phyloP scores from a whole-genome alignment of 108 stramenopile genomes.

The Cyclotella cryptica region DNA sequence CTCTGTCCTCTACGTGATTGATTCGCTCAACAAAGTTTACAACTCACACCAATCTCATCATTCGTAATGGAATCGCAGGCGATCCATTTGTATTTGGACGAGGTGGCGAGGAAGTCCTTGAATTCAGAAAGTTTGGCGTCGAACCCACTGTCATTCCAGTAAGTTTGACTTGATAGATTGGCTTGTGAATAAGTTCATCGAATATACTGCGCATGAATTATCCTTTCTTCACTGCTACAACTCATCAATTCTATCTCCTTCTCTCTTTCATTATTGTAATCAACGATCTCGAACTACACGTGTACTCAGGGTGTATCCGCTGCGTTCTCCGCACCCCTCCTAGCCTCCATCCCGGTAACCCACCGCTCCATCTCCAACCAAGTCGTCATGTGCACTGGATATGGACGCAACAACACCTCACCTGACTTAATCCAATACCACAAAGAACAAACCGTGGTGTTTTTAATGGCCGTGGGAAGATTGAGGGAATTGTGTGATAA shows the following conservation, averaged over 20 bases:
- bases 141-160: constrained; percentile 82
- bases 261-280: background rate
- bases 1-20: background rate
- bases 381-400: constrained; percentile 93
- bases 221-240: background rate
- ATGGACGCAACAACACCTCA: constrained; percentile 81
- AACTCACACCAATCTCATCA: background rate
- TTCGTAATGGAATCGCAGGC: constrained; percentile 48
- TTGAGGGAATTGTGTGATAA: constrained; percentile 65
- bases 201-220: background rate
- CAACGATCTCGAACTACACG: background rate
- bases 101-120: constrained; percentile 96
- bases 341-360: constrained; percentile 95
- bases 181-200: background rate
- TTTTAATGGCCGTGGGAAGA: constrained; percentile 91
- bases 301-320: constrained; percentile 87
- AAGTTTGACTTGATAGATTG: constrained; percentile 33
- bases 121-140: constrained; percentile 87
- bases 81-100: constrained; percentile 98
- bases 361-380: constrained; percentile 96
- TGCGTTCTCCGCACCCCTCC: constrained; percentile 94
- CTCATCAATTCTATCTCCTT: background rate
- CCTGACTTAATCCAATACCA: constrained; percentile 90
- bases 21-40: background rate
- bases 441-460: constrained; percentile 88